These are phyloP conservation scores for Camellia lanceoleosa DNA, from an alignment of 148 eudicot species.

Conservation along the genomic window DNA sequence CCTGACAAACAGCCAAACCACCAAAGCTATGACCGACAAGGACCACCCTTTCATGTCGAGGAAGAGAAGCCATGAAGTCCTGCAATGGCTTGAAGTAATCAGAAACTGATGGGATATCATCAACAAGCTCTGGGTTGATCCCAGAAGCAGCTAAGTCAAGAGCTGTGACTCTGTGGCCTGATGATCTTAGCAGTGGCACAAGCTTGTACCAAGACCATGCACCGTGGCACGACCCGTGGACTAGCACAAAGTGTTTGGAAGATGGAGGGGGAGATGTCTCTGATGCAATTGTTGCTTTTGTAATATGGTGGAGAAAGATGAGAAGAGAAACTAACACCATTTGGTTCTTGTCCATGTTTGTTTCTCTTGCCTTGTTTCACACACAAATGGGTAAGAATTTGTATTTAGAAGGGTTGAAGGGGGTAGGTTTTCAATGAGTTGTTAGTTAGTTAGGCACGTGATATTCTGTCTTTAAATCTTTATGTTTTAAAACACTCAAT, in stretches of 20 bases:
- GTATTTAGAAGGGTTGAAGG: too few species aligned
- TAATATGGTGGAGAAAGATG: background rate
- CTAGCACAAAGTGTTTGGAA: constrained; percentile 23
- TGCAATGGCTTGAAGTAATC: constrained; percentile 22
- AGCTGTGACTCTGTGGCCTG: constrained; percentile 16
- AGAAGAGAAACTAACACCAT: background rate
- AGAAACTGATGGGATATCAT: constrained; percentile 3
- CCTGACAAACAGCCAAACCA: constrained; percentile 7
- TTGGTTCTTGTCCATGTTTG: background rate
- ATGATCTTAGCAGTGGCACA: constrained; percentile 1
- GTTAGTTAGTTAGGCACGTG: too few species aligned
- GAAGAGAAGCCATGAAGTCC: constrained; percentile 11
- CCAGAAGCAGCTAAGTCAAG: constrained; percentile 23
- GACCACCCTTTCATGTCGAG: constrained; percentile 1
- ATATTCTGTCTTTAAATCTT: too few species aligned
- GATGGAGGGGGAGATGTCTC: background rate
- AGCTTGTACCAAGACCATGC: constrained; percentile 38
- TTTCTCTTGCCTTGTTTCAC: too few species aligned
- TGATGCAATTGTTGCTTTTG: background rate
- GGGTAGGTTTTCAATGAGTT: too few species aligned
- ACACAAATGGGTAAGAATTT: too few species aligned
- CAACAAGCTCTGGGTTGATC: background rate
- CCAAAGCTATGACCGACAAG: constrained; percentile 14
- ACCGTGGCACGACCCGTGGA: constrained; percentile 29
- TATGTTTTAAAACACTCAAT: too few species aligned